Evolutionary conservation across 2,329 filamentous ascomycete species (phyloP).

Genomic region (Ophiostoma montium): DNA sequence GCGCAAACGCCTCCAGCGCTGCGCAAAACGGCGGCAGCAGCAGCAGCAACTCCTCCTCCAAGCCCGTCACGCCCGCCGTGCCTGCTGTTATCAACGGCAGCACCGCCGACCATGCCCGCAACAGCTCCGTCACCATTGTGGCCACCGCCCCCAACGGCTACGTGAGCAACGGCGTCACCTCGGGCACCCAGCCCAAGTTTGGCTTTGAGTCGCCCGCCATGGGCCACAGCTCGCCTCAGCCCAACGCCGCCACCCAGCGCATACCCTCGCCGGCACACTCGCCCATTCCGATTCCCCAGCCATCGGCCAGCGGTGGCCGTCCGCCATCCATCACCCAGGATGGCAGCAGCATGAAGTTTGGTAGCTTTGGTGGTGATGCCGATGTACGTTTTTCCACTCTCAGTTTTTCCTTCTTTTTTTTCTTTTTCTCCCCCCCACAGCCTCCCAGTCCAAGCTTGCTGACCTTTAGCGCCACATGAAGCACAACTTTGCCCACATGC

Average conservation of each 20-base stretch:
- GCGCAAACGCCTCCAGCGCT: slow-evolving; percentile 4
- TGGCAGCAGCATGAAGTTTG: slow-evolving; percentile 60
- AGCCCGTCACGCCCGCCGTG: slow-evolving; percentile 41
- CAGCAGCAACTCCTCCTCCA: slow-evolving; percentile 17
- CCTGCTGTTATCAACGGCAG: slow-evolving; percentile 58
- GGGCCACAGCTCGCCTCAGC: slow-evolving; percentile 50
- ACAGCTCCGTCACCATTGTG: slow-evolving; percentile 83
- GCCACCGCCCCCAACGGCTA: slow-evolving; percentile 65
- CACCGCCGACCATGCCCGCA: slow-evolving; percentile 58
- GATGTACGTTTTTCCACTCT: slow-evolving; percentile 42
- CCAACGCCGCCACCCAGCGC: slow-evolving; percentile 53
- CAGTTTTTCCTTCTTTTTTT: neutral
- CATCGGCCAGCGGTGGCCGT: slow-evolving; percentile 68
- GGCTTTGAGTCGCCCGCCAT: slow-evolving; percentile 61
- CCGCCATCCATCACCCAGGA: slow-evolving; percentile 66
- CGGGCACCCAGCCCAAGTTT: slow-evolving; percentile 56
- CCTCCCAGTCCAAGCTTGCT: slow-evolving; percentile 6
- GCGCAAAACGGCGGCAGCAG: slow-evolving; percentile 26
- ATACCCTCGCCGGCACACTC: slow-evolving; percentile 76
- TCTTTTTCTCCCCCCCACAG: neutral
- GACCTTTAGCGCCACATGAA: slow-evolving; percentile 49
- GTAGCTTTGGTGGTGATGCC: slow-evolving; percentile 68
- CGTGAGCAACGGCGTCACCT: slow-evolving; percentile 58
- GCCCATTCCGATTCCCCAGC: slow-evolving; percentile 85
- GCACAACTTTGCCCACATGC: slow-evolving; percentile 39